Percentiles rank a stretch among this genome's conserved stretches.
Conservation (phyloP, 208 protist species). For the Kentomonas sorsogonicus region DNA sequence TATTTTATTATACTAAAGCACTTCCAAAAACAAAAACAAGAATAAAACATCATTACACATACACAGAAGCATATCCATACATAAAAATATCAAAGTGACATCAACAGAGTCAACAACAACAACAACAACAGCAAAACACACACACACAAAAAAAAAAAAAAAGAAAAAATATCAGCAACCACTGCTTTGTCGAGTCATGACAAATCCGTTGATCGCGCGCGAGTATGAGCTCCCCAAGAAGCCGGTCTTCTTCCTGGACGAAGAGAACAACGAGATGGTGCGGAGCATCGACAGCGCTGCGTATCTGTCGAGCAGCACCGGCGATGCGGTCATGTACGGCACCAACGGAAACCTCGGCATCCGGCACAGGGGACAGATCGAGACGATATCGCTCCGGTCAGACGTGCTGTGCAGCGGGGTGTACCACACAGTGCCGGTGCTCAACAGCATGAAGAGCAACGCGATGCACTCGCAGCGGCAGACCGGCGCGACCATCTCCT, state of each 20-base stretch:
- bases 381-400: slow-evolving; percentile 67
- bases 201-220: background rate
- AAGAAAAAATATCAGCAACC: background rate
- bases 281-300: slow-evolving; percentile 68
- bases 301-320: slow-evolving; percentile 72
- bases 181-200: background rate
- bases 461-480: slow-evolving; percentile 46
- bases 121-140: too few species aligned
- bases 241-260: slow-evolving; percentile 70
- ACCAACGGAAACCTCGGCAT: slow-evolving; percentile 82
- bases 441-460: slow-evolving; percentile 24
- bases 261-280: slow-evolving; percentile 69
- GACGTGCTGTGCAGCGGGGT: slow-evolving; percentile 75
- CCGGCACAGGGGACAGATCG: slow-evolving; percentile 65
- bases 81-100: too few species aligned
- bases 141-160: slow-evolving; percentile 4
- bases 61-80: too few species aligned
- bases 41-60: too few species aligned
- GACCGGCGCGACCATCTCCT: slow-evolving; percentile 60
- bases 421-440: slow-evolving; percentile 49
- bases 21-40: too few species aligned
- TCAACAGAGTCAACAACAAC: too few species aligned
- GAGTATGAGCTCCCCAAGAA: slow-evolving; percentile 86
- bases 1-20: too few species aligned
- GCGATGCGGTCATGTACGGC: slow-evolving; percentile 83